Evolutionary conservation across 305 asterid species (phyloP), one percentile per base, ranked within the genome.

Genomic region (Withania somnifera): DNA sequence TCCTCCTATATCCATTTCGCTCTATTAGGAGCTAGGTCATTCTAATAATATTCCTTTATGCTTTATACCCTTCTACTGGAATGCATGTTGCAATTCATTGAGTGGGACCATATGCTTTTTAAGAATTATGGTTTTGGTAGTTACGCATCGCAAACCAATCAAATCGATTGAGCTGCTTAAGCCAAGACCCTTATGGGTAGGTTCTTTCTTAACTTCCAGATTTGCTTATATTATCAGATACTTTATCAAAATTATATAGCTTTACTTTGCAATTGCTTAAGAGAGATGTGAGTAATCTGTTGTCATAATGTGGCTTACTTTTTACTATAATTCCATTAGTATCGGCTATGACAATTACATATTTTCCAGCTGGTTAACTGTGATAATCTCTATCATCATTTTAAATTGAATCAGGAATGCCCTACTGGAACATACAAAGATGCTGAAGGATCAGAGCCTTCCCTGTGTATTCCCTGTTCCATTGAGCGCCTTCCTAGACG

Each of bases 341-440:
- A 34, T 66, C 7, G 17, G 28, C 51, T 8, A 66, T 66, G 50
- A 66, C 24, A 66, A n/a, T 10, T 34, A 66, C 28, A 66, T 66
- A 66, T 34, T n/a, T 66, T 66, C 30, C 30, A 66, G 14, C 76
- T 51, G 3, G 63, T 75, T 52, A 17, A 51, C 11, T 9, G 10
- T 51, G 47, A 75, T 51, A 47, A 75, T 50, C 36, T 10, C 28
- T 75, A 50, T 28, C 53, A 5, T 38, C 80, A 2, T 51, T 17
- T 75, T 51, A 51, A 50, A 75, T 51, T 51, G 26, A 51, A 75
- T 75, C 84, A 95, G 98, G 98, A 95, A 89, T 95, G 98, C 89
- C 97, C 95, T 81, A 87, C 90, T 87, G 98, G 98, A 84, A 95
- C 97, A 14, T 93, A 92, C 87, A 93, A 95, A 87, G 91, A 89